These are phyloP conservation scores for Streptanthus diversifolius DNA, from an alignment of 345 rosid species.

Conservation along the genomic window DNA sequence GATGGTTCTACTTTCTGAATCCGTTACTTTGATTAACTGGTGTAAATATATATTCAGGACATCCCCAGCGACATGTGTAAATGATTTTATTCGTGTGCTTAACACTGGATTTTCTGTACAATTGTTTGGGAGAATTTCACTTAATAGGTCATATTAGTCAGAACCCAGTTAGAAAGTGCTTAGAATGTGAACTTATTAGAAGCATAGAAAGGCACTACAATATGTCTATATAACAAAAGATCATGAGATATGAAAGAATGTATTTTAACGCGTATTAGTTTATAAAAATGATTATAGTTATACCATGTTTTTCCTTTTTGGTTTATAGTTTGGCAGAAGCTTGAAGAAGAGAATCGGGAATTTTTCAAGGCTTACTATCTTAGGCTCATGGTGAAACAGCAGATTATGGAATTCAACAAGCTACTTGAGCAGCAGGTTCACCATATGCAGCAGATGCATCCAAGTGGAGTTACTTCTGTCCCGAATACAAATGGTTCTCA, in stretches of 20 bases:
- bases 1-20: background rate
- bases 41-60: background rate
- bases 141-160: background rate
- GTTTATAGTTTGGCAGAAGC: constrained; percentile 96
- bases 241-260: background rate
- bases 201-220: background rate
- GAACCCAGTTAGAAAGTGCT: background rate
- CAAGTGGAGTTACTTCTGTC: constrained; percentile 52
- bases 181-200: background rate
- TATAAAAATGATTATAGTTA: background rate
- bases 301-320: constrained; percentile 9
- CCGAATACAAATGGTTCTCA: constrained; percentile 77
- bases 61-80: background rate
- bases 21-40: background rate
- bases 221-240: background rate
- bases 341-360: constrained; percentile 92
- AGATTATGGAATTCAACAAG: constrained; percentile 87
- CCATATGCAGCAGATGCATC: constrained; percentile 72
- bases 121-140: background rate
- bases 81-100: background rate
- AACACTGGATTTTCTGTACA: background rate
- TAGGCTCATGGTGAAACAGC: constrained; percentile 86
- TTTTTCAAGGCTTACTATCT: constrained; percentile 91
- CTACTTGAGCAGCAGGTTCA: constrained; percentile 88
- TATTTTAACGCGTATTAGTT: background rate